Conservation (phyloP, 805 yeast genomes). For the Pichia nakasei region DNA sequence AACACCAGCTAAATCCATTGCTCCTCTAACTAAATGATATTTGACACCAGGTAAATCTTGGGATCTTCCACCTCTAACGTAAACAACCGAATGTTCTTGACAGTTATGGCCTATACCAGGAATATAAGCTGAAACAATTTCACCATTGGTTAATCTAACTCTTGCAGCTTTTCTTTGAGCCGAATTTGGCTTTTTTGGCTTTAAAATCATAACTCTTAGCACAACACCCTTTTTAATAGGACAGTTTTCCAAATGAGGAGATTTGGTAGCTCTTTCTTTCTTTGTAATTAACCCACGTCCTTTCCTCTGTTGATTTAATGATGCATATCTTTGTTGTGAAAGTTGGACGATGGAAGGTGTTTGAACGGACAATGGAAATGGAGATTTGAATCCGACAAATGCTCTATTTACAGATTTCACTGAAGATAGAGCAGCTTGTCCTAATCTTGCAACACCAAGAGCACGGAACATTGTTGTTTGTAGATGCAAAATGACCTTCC, state of each 20-base stretch:
- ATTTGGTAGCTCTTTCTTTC: conserved; percentile 37
- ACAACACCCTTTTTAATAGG: conserved; percentile 94
- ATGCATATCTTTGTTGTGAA: conserved; percentile 46
- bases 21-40: conserved; percentile 89
- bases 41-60: conserved; percentile 98
- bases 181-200: conserved; percentile 97
- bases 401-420: too few species aligned
- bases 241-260: conserved; percentile 76
- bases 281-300: conserved; percentile 42
- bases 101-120: conserved; percentile 99
- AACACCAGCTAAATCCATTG: conserved; percentile 87
- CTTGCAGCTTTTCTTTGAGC: conserved; percentile 96
- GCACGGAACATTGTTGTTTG: not conserved
- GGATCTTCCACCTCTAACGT: conserved; percentile 96
- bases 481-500: too few species aligned
- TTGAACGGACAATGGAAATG: too few species aligned
- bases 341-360: conserved; percentile 13
- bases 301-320: conserved; percentile 67
- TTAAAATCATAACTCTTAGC: conserved; percentile 83
- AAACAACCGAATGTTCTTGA: conserved; percentile 94
- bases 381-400: not conserved
- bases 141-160: conserved; percentile 86
- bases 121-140: conserved; percentile 81
- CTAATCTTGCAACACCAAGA: too few species aligned
- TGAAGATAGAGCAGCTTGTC: too few species aligned